Evolutionary conservation across 2,329 filamentous ascomycete species (phyloP).

Genomic region (Ophiocordyceps camponoti-floridani): DNA sequence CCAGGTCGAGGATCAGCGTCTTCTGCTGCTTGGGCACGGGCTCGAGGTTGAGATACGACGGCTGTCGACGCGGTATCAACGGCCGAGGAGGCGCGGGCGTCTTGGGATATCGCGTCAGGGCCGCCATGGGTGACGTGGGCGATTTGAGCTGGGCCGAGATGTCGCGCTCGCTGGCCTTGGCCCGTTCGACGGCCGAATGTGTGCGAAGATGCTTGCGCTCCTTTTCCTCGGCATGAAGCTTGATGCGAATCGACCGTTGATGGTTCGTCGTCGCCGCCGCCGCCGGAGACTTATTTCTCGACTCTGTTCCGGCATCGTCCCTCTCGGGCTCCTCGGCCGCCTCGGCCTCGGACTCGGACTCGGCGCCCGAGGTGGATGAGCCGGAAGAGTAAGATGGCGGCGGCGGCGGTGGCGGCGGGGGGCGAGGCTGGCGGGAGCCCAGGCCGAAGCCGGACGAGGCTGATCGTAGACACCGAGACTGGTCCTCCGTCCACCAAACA

Average conservation of each 20-base stretch:
- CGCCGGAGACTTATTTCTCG: slow-evolving; percentile 45
- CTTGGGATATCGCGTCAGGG: slow-evolving; percentile 76
- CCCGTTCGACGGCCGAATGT: slow-evolving; percentile 26
- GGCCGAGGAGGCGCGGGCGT: slow-evolving; percentile 78
- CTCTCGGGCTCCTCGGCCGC: slow-evolving; percentile 11
- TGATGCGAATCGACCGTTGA: slow-evolving; percentile 80
- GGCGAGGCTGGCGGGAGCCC: background rate
- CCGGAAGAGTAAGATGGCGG: slow-evolving; percentile 9
- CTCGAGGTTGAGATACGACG: slow-evolving; percentile 59
- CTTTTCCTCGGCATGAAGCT: slow-evolving; percentile 66
- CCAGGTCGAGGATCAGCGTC: slow-evolving; percentile 85
- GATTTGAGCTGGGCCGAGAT: slow-evolving; percentile 79
- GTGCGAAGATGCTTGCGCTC: slow-evolving; percentile 55
- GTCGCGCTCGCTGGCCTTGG: slow-evolving; percentile 26
- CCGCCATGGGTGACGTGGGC: slow-evolving; percentile 65
- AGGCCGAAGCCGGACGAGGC: background rate
- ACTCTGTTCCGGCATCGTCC: too few species aligned
- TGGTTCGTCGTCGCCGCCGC: too few species aligned
- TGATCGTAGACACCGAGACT: slow-evolving; percentile 9
- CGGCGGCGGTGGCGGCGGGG: slow-evolving; percentile 5
- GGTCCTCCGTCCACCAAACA: slow-evolving; percentile 32
- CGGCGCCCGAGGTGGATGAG: slow-evolving; percentile 43
- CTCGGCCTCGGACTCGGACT: slow-evolving; percentile 57
- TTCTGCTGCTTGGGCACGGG: slow-evolving; percentile 52
- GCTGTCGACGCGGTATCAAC: slow-evolving; percentile 72